Conservation (phyloP, 2,329 filamentous ascomycete genomes). For the Bimuria novae-zelandiae region DNA sequence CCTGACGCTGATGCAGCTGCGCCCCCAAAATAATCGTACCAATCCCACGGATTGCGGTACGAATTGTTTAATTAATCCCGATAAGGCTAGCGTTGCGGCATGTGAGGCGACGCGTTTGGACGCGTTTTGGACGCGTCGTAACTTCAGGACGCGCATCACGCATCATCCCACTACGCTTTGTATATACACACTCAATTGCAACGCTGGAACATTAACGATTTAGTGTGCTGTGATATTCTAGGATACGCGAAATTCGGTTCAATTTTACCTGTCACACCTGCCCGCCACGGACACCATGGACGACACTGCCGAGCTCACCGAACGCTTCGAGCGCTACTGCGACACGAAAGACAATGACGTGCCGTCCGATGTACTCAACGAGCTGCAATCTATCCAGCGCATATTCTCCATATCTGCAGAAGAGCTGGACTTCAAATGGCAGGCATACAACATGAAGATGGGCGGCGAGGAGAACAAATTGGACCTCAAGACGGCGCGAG, state of each 20-base stretch:
- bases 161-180: background rate
- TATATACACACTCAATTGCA: background rate
- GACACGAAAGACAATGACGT: slow-evolving; percentile 59
- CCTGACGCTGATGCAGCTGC: background rate
- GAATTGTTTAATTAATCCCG: background rate
- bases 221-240: too few relatives aligned
- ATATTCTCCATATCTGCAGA: slow-evolving; percentile 80
- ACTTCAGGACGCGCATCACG: slow-evolving; percentile 1
- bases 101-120: slow-evolving; percentile 25
- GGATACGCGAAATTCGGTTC: background rate
- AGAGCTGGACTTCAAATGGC: slow-evolving; percentile 98
- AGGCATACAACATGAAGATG: slow-evolving; percentile 96
- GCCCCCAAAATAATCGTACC: background rate
- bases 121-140: slow-evolving; percentile 34
- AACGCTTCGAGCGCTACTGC: slow-evolving; percentile 66
- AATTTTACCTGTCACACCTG: background rate
- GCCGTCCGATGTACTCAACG: slow-evolving; percentile 75
- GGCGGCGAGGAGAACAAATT: slow-evolving; percentile 76
- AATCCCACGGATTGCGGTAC: background rate
- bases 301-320: slow-evolving; percentile 59
- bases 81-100: slow-evolving; percentile 1
- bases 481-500: slow-evolving; percentile 71
- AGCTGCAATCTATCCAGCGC: slow-evolving; percentile 84
- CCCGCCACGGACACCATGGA: slow-evolving; percentile 49
- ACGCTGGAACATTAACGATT: too few relatives aligned